phyloP scores from a whole-genome alignment of 2,329 filamentous ascomycete genomes.

The Microdochium nivale region DNA sequence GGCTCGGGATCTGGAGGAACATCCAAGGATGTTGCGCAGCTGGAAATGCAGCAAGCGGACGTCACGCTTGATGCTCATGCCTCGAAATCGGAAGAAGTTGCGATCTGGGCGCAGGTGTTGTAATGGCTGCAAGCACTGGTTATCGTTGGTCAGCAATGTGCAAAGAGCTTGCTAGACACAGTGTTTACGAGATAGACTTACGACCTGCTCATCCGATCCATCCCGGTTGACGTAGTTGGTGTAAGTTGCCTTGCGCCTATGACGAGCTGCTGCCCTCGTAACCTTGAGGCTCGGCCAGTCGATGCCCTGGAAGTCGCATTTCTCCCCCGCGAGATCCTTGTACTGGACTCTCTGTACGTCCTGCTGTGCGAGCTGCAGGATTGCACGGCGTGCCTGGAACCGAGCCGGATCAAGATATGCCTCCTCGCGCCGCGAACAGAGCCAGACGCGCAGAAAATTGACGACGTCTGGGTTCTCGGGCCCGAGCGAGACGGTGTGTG shows the following conservation, averaged over 20 bases:
- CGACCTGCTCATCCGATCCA: slow-evolving; percentile 36
- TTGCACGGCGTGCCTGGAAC: neutral
- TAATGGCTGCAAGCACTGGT: neutral
- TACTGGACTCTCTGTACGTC: slow-evolving; percentile 24
- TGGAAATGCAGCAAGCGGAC: slow-evolving; percentile 57
- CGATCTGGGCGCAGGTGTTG: neutral
- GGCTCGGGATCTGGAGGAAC: slow-evolving; percentile 42
- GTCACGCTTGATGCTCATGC: slow-evolving; percentile 45
- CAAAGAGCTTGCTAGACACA: neutral
- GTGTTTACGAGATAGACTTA: slow-evolving; percentile 23
- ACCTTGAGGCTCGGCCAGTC: slow-evolving; percentile 47
- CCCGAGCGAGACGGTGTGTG: neutral
- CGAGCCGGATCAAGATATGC: neutral
- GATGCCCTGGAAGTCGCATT: slow-evolving; percentile 50
- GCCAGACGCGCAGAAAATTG: slow-evolving; percentile 1
- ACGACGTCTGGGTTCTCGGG: neutral
- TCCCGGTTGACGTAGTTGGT: slow-evolving; percentile 48
- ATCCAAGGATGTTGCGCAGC: slow-evolving; percentile 52
- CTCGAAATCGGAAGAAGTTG: slow-evolving; percentile 49
- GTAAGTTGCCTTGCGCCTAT: slow-evolving; percentile 38
- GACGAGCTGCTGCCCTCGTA: slow-evolving; percentile 37
- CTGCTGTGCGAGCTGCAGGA: slow-evolving; percentile 1
- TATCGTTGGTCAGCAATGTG: neutral
- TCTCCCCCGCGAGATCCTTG: slow-evolving; percentile 43
- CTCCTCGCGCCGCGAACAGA: neutral